Evolutionary conservation across 108 stramenopile species (phyloP).

Genomic region (Stephanodiscus triporus): DNA sequence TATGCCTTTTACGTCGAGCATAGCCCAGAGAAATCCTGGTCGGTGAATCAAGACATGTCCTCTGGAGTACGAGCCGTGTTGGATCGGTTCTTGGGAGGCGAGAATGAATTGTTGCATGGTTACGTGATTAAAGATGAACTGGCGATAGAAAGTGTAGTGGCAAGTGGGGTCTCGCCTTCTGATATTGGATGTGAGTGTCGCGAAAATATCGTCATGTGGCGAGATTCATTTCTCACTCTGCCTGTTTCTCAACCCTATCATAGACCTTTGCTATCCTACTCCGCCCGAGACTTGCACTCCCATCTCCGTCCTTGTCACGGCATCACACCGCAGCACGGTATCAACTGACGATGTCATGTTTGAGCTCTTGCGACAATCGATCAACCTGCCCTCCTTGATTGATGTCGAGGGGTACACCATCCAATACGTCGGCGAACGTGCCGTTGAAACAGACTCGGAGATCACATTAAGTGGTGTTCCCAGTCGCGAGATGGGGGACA

Average conservation of each 20-base stretch:
- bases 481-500: conserved; percentile 34
- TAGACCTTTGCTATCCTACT: conserved; percentile 36
- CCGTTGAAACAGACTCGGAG: conserved; percentile 31
- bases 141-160: conserved; percentile 18
- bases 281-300: conserved; percentile 39
- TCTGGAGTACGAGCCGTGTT: conserved; percentile 22
- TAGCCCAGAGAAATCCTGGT: conserved; percentile 17
- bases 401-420: conserved; percentile 28
- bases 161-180: conserved; percentile 21
- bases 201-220: not conserved
- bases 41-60: conserved; percentile 28
- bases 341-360: conserved; percentile 33
- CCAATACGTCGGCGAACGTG: conserved; percentile 31
- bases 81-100: conserved; percentile 20
- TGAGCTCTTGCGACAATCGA: conserved; percentile 26
- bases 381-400: conserved; percentile 23
- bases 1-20: conserved; percentile 42
- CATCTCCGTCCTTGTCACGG: conserved; percentile 31
- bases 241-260: not conserved
- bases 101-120: conserved; percentile 21
- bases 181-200: conserved; percentile 33
- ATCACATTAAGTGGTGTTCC: conserved; percentile 40
- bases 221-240: not conserved
- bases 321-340: conserved; percentile 22
- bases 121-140: conserved; percentile 15